Percentiles rank a stretch among this genome's conserved stretches.
These are phyloP conservation scores for Aquanectria penicillioides DNA, from an alignment of 2,329 filamentous ascomycete species.

Conservation along the genomic window DNA sequence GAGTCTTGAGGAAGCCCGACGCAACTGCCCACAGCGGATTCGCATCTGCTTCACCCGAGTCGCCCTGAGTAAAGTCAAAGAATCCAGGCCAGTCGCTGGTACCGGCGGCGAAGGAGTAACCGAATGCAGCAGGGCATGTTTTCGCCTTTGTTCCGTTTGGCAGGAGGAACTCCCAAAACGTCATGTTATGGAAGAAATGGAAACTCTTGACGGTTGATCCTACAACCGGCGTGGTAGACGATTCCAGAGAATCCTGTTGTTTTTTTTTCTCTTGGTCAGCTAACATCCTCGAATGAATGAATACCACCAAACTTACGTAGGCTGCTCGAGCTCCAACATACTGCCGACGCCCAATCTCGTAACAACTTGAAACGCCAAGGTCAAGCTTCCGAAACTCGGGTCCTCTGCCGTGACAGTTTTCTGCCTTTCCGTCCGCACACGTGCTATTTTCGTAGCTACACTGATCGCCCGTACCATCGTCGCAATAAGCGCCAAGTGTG, in stretches of 20 bases:
- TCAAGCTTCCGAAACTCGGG: slow-evolving; percentile 75
- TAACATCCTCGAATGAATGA: not conserved
- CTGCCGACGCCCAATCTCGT: slow-evolving; percentile 80
- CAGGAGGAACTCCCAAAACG: slow-evolving; percentile 76
- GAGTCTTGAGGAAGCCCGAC: slow-evolving; percentile 75
- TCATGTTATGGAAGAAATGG: slow-evolving; percentile 87
- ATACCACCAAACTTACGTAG: slow-evolving; percentile 45
- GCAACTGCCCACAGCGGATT: slow-evolving; percentile 85
- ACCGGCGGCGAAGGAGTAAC: slow-evolving; percentile 92
- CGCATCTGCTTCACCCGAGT: slow-evolving; percentile 72
- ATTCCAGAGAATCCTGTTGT: too few species aligned
- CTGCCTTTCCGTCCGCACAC: slow-evolving; percentile 75
- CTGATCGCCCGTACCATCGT: slow-evolving; percentile 78
- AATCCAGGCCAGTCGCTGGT: slow-evolving; percentile 91
- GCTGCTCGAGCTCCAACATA: slow-evolving; percentile 65
- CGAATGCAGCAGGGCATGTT: slow-evolving; percentile 88
- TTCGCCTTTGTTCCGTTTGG: slow-evolving; percentile 75
- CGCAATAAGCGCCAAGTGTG: slow-evolving; percentile 86
- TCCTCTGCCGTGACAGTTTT: slow-evolving; percentile 79
- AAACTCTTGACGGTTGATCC: slow-evolving; percentile 80
- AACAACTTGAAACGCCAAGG: slow-evolving; percentile 77
- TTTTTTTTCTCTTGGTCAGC: slow-evolving; percentile 55
- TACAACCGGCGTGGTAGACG: slow-evolving; percentile 59
- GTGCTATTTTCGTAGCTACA: slow-evolving; percentile 87
- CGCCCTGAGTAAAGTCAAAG: slow-evolving; percentile 93